Percentiles rank a stretch among this genome's conserved stretches.
Conservation (phyloP, 371 early-diverging fungal species). For the Capniomyces stellatus region DNA sequence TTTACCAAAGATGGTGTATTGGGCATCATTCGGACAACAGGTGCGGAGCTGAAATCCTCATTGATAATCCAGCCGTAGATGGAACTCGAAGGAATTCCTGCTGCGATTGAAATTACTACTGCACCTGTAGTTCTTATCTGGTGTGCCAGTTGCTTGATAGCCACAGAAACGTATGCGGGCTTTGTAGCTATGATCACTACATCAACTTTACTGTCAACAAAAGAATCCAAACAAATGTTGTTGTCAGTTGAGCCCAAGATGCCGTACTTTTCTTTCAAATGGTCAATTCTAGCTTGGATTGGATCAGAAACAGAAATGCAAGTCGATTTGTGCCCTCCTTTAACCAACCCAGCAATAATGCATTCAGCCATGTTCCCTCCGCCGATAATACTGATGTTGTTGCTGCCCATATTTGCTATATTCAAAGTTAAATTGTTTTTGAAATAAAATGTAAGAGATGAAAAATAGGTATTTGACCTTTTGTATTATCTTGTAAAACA, state of each 20-base stretch:
- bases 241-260: constrained; percentile 3
- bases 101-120: constrained; percentile 72
- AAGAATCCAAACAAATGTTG: not conserved
- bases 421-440: no score
- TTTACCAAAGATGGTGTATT: constrained; percentile 79
- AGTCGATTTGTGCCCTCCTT: constrained; percentile 45
- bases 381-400: constrained; percentile 51
- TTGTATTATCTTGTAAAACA: no score
- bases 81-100: constrained; percentile 62
- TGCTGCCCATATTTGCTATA: not conserved
- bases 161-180: constrained; percentile 63
- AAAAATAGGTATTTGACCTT: no score
- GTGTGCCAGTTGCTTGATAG: constrained; percentile 33
- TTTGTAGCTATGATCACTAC: constrained; percentile 78
- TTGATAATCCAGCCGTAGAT: constrained; percentile 46
- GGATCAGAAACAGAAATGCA: constrained; percentile 70
- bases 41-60: constrained; percentile 11
- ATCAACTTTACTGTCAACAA: constrained; percentile 20
- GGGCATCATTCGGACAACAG: constrained; percentile 80
- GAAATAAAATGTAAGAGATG: no score
- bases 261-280: constrained; percentile 40
- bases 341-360: constrained; percentile 69
- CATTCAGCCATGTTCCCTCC: constrained; percentile 92
- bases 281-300: constrained; percentile 36
- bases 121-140: constrained; percentile 28